Conservation (phyloP, 371 early-diverging fungal genomes). For the Rhizopus stolonifer region DNA sequence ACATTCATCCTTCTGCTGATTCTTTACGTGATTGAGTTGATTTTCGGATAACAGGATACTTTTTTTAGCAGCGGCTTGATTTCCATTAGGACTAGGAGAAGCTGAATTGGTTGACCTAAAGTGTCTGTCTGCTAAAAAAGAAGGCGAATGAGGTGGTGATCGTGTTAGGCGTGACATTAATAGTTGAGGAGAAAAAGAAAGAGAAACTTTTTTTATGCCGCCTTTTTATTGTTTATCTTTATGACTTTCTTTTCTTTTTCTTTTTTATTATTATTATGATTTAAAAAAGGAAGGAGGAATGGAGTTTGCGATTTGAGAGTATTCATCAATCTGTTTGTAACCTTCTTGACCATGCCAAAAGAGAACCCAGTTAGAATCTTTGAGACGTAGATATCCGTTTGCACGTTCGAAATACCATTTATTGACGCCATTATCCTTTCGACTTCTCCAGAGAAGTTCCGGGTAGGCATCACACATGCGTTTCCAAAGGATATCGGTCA, state of each 20-base stretch:
- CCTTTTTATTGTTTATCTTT: background rate
- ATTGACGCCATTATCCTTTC: conserved; percentile 89
- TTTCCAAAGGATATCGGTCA: conserved; percentile 92
- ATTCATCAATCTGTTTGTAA: conserved; percentile 29
- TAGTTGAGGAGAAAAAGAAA: conserved; percentile 3
- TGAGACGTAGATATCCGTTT: conserved; percentile 67
- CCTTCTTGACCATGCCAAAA: conserved; percentile 76
- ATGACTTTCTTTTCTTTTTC: conserved; percentile 5
- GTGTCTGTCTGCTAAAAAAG: conserved; percentile 6
- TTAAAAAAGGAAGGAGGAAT: conserved; percentile 52
- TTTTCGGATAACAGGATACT: conserved; percentile 35
- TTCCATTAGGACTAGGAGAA: background rate
- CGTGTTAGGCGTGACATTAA: conserved; percentile 18
- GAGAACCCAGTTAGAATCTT: conserved; percentile 70
- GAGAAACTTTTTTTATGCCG: background rate
- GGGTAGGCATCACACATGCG: conserved; percentile 71
- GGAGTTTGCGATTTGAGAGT: conserved; percentile 32
- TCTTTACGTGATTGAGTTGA: conserved; percentile 42
- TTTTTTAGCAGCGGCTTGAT: conserved; percentile 4
- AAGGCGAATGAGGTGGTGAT: conserved; percentile 22
- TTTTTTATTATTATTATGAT: background rate
- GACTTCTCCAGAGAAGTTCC: conserved; percentile 83
- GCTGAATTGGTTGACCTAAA: conserved; percentile 11
- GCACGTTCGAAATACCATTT: conserved; percentile 94
- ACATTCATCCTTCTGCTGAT: background rate